These are phyloP conservation scores for Penicillium brasilianum DNA, from an alignment of 2,329 filamentous ascomycete genomes.

Conservation along the genomic window DNA sequence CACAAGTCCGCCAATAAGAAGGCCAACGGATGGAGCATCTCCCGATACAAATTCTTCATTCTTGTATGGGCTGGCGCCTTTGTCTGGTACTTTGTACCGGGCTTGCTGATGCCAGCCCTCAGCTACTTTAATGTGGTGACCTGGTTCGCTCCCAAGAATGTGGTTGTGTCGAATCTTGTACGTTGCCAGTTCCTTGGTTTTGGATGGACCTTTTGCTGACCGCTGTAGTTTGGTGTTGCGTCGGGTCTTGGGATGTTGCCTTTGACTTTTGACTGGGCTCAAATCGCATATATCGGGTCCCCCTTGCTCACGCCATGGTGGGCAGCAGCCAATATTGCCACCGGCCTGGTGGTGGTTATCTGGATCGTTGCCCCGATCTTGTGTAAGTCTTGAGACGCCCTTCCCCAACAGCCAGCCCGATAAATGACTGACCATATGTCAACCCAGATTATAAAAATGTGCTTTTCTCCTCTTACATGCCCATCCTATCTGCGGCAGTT, in stretches of 20 bases:
- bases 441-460: conserved; percentile 71
- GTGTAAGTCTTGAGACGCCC: conserved; percentile 49
- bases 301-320: conserved; percentile 83
- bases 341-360: conserved; percentile 80
- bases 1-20: conserved; percentile 83
- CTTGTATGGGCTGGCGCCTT: conserved; percentile 73
- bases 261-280: conserved; percentile 88
- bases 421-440: conserved; percentile 19
- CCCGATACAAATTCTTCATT: conserved; percentile 83
- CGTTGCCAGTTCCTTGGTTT: conserved; percentile 8
- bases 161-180: conserved; percentile 79
- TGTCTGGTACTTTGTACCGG: conserved; percentile 83
- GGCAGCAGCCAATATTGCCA: conserved; percentile 83
- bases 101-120: conserved; percentile 78
- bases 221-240: conserved; percentile 71
- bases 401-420: background rate
- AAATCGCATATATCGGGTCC: conserved; percentile 85
- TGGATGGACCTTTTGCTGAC: conserved; percentile 7
- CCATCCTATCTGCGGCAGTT: conserved; percentile 80
- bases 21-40: conserved; percentile 81
- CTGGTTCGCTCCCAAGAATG: conserved; percentile 84
- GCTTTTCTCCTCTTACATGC: conserved; percentile 82
- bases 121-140: conserved; percentile 90
- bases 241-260: conserved; percentile 84
- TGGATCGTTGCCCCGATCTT: conserved; percentile 80